phyloP scores from a whole-genome alignment of 75 land plant genomes.

The Cunninghamia lanceolata region DNA sequence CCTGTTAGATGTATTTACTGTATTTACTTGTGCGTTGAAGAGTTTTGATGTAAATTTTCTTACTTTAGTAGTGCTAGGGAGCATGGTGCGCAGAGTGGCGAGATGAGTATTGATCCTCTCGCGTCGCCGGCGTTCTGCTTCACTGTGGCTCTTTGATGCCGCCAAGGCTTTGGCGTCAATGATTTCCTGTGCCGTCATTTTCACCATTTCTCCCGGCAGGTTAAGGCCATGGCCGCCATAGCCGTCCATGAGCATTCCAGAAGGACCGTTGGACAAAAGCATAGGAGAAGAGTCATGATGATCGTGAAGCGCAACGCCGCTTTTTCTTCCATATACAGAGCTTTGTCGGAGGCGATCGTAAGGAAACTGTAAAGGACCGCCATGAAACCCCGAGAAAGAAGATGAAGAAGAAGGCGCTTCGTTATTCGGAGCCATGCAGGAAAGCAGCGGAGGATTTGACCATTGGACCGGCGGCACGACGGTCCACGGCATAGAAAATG shows the following conservation, averaged over 20 bases:
- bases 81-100: conserved; percentile 64
- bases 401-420: conserved; percentile 1
- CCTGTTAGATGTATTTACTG: background rate
- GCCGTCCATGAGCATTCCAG: background rate
- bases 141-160: conserved; percentile 87
- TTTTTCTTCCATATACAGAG: conserved; percentile 7
- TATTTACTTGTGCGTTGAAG: background rate
- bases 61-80: conserved; percentile 82
- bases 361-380: background rate
- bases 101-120: conserved; percentile 82
- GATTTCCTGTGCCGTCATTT: conserved; percentile 79
- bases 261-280: background rate
- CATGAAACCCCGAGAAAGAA: conserved; percentile 10
- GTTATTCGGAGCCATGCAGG: conserved; percentile 8
- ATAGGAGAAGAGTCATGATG: background rate
- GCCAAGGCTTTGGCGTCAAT: conserved; percentile 88
- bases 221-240: background rate
- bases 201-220: conserved; percentile 4
- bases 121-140: conserved; percentile 75
- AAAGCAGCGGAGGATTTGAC: background rate
- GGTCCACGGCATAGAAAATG: background rate
- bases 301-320: background rate
- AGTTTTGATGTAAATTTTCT: background rate
- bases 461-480: conserved; percentile 3
- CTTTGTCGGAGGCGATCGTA: background rate